These are phyloP conservation scores for Ceratocystis destructans DNA, from an alignment of 2,329 filamentous ascomycete species.

Conservation along the genomic window DNA sequence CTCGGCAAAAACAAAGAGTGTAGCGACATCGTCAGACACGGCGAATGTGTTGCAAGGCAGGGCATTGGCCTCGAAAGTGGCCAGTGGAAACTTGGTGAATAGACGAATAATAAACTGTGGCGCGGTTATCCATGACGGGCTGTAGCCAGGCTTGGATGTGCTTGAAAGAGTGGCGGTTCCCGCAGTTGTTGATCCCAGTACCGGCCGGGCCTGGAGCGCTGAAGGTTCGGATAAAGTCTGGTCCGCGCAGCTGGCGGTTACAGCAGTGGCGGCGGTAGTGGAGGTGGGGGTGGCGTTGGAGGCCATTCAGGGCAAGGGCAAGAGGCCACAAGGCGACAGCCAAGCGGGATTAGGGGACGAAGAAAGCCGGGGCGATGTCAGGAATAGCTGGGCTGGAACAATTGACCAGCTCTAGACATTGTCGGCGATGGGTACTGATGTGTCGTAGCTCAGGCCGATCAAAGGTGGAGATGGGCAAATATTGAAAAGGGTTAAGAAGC, in stretches of 20 bases:
- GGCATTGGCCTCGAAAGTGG: conserved; percentile 59
- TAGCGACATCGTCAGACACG: conserved; percentile 32
- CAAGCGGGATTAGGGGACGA: neutral
- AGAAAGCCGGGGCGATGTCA: neutral
- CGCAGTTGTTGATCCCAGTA: neutral
- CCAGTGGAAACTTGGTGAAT: conserved; percentile 73
- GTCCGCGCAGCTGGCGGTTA: too few species aligned
- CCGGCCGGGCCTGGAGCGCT: neutral
- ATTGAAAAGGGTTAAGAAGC: neutral
- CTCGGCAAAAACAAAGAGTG: conserved; percentile 65
- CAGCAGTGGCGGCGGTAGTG: neutral
- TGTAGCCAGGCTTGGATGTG: neutral
- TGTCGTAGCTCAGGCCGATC: too few species aligned
- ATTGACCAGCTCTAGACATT: too few species aligned
- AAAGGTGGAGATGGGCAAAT: too few species aligned
- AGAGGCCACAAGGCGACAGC: neutral
- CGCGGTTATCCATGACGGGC: conserved; percentile 37
- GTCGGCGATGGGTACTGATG: too few species aligned
- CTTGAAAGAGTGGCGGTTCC: neutral
- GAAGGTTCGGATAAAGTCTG: too few species aligned
- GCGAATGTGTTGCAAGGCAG: conserved; percentile 48
- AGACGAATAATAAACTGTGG: conserved; percentile 66
- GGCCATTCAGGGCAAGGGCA: neutral
- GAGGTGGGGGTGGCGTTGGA: neutral
- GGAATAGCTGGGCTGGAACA: neutral